Conservation (phyloP, 495 filamentous ascomycete species). For the Penicillium psychrofluorescens region DNA sequence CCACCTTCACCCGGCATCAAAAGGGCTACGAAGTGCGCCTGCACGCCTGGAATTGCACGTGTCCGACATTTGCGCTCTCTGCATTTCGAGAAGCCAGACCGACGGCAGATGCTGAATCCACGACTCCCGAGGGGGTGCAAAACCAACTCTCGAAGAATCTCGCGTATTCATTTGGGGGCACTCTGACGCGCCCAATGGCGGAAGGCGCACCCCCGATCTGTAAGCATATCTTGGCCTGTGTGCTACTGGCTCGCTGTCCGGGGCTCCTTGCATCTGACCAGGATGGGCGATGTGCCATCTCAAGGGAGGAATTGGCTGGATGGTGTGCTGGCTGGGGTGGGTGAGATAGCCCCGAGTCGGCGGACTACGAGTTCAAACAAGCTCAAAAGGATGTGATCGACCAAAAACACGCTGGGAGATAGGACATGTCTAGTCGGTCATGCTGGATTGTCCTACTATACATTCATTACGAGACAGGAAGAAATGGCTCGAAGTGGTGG, state of each 20-base stretch:
- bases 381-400: background rate
- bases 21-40: constrained; percentile 63
- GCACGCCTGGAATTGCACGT: constrained; percentile 82
- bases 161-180: constrained; percentile 45
- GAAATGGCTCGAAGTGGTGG: too few species aligned
- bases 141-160: constrained; percentile 2
- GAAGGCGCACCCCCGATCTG: constrained; percentile 53
- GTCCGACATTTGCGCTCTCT: constrained; percentile 71
- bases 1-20: constrained; percentile 13
- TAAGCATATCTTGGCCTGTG: constrained; percentile 83
- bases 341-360: constrained; percentile 10
- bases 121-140: constrained; percentile 3
- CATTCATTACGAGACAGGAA: too few species aligned
- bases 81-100: constrained; percentile 43
- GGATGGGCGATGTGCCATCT: constrained; percentile 44
- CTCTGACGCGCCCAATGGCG: constrained; percentile 26
- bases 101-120: background rate
- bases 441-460: constrained; percentile 16
- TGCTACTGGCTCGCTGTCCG: constrained; percentile 62
- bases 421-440: constrained; percentile 13
- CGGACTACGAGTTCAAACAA: background rate
- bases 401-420: too few species aligned
- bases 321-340: constrained; percentile 61
- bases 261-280: constrained; percentile 50
- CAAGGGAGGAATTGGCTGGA: constrained; percentile 63